Evolutionary conservation across 768 basidiomycete species (phyloP).

Genomic region (Glaciozyma martinii): DNA sequence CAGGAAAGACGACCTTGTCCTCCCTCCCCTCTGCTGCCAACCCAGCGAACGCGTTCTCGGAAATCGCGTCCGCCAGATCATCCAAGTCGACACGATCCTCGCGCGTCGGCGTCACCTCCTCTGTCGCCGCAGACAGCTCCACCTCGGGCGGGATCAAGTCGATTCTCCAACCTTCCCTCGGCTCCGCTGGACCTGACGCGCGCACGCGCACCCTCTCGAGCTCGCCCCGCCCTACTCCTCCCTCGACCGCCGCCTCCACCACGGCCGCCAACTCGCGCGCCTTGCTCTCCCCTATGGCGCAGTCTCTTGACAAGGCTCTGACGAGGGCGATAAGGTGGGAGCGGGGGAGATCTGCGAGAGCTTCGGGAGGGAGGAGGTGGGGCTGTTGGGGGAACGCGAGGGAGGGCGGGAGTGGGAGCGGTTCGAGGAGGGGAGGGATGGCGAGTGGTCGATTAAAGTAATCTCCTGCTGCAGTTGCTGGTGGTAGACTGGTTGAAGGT

Average conservation of each 20-base stretch:
- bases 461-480: no score
- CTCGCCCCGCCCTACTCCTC: neutral
- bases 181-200: neutral
- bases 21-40: neutral
- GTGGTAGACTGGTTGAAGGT: no score
- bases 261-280: neutral
- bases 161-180: neutral
- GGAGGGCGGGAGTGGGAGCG: neutral
- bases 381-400: neutral
- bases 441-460: no score
- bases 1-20: neutral
- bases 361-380: neutral
- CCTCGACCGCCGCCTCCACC: neutral
- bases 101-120: neutral
- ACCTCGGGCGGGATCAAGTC: neutral
- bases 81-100: constrained; percentile 24
- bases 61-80: constrained; percentile 27
- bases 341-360: neutral
- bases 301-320: neutral
- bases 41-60: constrained; percentile 23
- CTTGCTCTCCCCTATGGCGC: neutral
- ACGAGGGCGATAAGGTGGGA: neutral
- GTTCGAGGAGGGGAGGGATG: neutral
- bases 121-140: neutral
- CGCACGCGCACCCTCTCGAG: neutral